A percentile compares a stretch with the other conserved stretches of the same genome.
These are phyloP conservation scores for Penstemon barbatus DNA, from an alignment of 257 asterid species.

Conservation along the genomic window DNA sequence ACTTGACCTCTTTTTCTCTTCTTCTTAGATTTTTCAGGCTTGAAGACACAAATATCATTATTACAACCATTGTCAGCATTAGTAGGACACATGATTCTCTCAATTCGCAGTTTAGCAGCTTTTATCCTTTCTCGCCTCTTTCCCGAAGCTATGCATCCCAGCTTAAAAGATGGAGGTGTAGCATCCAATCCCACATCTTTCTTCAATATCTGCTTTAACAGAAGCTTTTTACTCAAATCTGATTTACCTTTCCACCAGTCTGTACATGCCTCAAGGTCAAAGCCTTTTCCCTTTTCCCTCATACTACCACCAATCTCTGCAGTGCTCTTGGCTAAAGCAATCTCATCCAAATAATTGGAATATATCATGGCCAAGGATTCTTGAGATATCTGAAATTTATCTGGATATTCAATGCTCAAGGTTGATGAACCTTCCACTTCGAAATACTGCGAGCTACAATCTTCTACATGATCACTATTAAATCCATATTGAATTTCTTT, in stretches of 20 bases:
- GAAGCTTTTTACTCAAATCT: constrained; percentile 71
- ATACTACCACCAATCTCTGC: constrained; percentile 33
- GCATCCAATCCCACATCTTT: constrained; percentile 73
- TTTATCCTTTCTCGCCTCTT: constrained; percentile 64
- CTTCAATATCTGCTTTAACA: constrained; percentile 59
- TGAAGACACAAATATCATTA: constrained; percentile 18
- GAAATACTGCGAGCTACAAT: constrained; percentile 46
- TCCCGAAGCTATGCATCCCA: constrained; percentile 40
- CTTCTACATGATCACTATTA: constrained; percentile 30
- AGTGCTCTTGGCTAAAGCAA: constrained; percentile 38
- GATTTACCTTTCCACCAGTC: constrained; percentile 95
- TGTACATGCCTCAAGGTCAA: constrained; percentile 36
- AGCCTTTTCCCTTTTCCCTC: constrained; percentile 28
- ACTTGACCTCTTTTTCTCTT: constrained; percentile 43
- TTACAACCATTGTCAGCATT: constrained; percentile 20
- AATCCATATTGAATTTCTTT: constrained; percentile 28
- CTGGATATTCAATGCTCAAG: constrained; percentile 29
- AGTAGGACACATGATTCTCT: constrained; percentile 54
- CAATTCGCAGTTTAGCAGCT: constrained; percentile 72
- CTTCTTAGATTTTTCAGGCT: constrained; percentile 36
- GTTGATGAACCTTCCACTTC: constrained; percentile 30
- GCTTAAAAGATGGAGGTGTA: constrained; percentile 73
- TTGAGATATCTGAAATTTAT: constrained; percentile 51
- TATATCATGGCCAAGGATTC: constrained; percentile 61
- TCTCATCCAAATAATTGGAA: constrained; percentile 51